Conservation (phyloP, 202 grass and related monocot species). For the Saccharum hybrid region DNA sequence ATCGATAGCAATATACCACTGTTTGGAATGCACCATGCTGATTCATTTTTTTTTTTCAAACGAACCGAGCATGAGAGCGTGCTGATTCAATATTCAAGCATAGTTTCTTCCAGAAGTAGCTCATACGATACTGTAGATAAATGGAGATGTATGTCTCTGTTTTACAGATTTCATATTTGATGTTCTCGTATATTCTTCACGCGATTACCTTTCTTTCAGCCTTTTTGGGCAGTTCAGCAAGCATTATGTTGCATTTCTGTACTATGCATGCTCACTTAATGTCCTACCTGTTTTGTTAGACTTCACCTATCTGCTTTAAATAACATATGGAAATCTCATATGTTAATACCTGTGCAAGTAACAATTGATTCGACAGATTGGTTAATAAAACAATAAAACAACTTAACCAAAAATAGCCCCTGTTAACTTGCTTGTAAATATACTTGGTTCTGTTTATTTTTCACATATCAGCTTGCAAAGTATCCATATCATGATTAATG, state of each 20-base stretch:
- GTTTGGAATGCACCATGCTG: background rate
- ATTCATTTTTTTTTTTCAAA: too few relatives aligned
- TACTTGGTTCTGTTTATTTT: background rate
- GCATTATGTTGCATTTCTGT: background rate
- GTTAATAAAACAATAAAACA: background rate
- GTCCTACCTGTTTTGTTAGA: background rate
- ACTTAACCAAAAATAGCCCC: background rate
- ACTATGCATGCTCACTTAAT: background rate
- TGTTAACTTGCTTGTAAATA: background rate
- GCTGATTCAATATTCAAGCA: background rate
- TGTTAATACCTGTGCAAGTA: background rate
- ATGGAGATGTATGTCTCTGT: background rate
- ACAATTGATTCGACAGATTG: background rate
- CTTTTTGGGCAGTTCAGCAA: background rate
- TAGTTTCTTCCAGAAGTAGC: background rate
- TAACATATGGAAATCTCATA: background rate
- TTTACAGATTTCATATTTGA: background rate
- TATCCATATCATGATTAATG: background rate
- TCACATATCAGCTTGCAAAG: background rate
- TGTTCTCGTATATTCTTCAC: slow-evolving; percentile 10
- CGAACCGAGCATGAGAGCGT: too few relatives aligned
- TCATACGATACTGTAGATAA: background rate
- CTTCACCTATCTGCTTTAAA: background rate
- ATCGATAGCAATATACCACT: background rate
- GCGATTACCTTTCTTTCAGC: background rate